Evolutionary conservation across 2,329 filamentous ascomycete genomes (phyloP).

Genomic region (Metarhizium album): DNA sequence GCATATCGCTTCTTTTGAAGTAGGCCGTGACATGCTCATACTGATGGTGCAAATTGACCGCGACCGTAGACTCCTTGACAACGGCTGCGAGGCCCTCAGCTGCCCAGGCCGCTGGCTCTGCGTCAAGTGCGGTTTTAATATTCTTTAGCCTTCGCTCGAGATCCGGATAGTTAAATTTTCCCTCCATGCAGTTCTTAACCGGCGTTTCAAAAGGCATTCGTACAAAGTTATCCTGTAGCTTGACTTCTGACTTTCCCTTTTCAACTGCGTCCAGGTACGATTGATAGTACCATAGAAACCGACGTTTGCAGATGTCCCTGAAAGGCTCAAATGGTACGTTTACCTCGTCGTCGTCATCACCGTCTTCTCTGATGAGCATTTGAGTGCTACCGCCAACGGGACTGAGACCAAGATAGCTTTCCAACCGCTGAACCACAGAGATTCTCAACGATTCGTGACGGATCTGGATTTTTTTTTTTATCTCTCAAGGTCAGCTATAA

Average conservation of each 20-base stretch:
- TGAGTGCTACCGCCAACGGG: slow-evolving; percentile 16
- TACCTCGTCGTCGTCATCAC: slow-evolving; percentile 44
- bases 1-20: slow-evolving; percentile 60
- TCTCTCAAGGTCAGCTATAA: slow-evolving; percentile 8
- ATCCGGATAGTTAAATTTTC: slow-evolving; percentile 69
- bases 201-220: slow-evolving; percentile 73
- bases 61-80: slow-evolving; percentile 59
- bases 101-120: slow-evolving; percentile 64
- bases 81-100: slow-evolving; percentile 53
- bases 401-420: slow-evolving; percentile 62
- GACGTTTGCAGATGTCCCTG: slow-evolving; percentile 77
- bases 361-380: slow-evolving; percentile 15
- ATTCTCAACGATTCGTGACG: slow-evolving; percentile 82
- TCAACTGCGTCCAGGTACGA: slow-evolving; percentile 67
- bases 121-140: slow-evolving; percentile 60
- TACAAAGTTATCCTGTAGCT: slow-evolving; percentile 54
- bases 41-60: slow-evolving; percentile 73
- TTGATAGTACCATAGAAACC: slow-evolving; percentile 94
- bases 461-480: slow-evolving; percentile 64
- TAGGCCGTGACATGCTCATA: slow-evolving; percentile 70
- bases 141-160: slow-evolving; percentile 57
- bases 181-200: slow-evolving; percentile 72
- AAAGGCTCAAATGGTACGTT: slow-evolving; percentile 68
- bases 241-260: slow-evolving; percentile 51
- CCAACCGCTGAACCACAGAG: slow-evolving; percentile 74